Conservation (phyloP, 2,329 filamentous ascomycete genomes). For the Botryotinia globosa region DNA sequence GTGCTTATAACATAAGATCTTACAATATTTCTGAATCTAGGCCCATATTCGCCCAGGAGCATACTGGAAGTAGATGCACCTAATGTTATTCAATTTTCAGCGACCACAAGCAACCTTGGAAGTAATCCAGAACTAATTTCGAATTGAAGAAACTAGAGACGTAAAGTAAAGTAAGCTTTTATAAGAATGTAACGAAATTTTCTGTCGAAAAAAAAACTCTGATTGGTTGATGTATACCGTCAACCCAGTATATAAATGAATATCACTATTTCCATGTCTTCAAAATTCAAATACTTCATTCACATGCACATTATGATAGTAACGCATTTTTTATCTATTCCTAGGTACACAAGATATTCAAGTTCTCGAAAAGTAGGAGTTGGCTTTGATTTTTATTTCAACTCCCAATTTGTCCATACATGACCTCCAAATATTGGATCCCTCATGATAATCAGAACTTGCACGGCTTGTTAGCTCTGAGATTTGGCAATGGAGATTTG, state of each 20-base stretch:
- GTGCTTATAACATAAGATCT: no score
- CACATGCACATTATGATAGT: not conserved
- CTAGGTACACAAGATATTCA: not conserved
- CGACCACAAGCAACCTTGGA: not conserved
- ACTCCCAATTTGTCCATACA: rapidly evolving
- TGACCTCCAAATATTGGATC: not conserved
- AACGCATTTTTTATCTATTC: not conserved
- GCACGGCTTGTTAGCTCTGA: rapidly evolving
- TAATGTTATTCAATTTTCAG: rapidly evolving
- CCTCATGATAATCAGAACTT: rapidly evolving
- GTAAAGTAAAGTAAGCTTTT: not conserved
- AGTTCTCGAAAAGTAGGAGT: not conserved
- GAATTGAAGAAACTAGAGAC: not conserved
- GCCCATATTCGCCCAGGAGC: not conserved
- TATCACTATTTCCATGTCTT: not conserved
- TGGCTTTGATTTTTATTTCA: not conserved
- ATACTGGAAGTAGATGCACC: not conserved
- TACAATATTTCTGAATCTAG: not conserved
- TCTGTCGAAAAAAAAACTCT: no score
- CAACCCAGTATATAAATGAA: not conserved
- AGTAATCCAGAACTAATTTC: not conserved
- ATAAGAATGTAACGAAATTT: rapidly evolving
- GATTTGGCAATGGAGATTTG: not conserved
- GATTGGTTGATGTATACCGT: not conserved
- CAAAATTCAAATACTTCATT: rapidly evolving